Evolutionary conservation across 2,329 filamentous ascomycete genomes (phyloP), one percentile per base, ranked within the genome.

Genomic region (Teratosphaeria viscida): DNA sequence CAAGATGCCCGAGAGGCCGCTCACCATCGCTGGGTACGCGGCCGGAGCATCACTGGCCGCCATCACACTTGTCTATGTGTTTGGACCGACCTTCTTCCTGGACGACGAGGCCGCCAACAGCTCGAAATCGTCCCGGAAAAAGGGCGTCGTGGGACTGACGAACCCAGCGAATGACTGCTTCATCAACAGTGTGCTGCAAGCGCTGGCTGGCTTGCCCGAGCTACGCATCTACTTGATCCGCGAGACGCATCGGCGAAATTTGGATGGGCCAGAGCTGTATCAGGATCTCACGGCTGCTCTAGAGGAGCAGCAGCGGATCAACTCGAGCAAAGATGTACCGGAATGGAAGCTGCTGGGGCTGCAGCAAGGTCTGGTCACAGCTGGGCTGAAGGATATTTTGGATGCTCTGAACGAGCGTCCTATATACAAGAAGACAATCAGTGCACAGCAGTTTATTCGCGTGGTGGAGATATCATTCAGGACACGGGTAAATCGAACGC

Each of bases 101-200:
- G 92, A 99, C 76, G 85, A 87, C 71, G 88, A 94, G 59, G 82
- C 86, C 57, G 78, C 79, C 27, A 76, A 75, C 60, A 78, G 74
- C 62, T 83, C 82, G 59, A 76, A 74, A 62, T 82, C 81, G 60
- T 77, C 77, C 63, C 85, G 89, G 67, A 94, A 91, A 75, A 92
- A 90, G 71, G 89, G 89, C 61, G 89, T 95, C 52, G 91, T 97
- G 59, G 94, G 94, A 47, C 81, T 97, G 59, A 80, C 81, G 57
- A 99, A 99, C 74, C 86, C 90, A 8, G 94, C 92, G 66, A 99
- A 99, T 75, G 94, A 81, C 69, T 81, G 78, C 73, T 80, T 79
- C 68, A 96, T 97, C 78, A 99, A 99, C 75, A 96, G 91, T 27
- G 88, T 96, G 23, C 83, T 99, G 39, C 94, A 99, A 77, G 91